Evolutionary conservation across 176 grass and related monocot species (phyloP).

Genomic region (Phoenix roebelenii): DNA sequence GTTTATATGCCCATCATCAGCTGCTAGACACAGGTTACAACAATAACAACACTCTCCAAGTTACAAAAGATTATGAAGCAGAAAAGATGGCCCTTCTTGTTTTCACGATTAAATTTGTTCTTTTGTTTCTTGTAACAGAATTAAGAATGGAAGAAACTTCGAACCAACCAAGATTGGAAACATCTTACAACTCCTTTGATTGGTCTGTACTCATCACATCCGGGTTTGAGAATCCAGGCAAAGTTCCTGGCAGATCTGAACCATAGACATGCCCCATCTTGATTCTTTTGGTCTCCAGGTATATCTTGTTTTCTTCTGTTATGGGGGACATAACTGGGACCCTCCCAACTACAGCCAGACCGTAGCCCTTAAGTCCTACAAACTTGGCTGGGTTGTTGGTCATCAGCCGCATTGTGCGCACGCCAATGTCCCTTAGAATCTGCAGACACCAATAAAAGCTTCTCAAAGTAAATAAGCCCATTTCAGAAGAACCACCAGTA

Average conservation of each 20-base stretch:
- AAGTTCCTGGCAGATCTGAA: conserved; percentile 63
- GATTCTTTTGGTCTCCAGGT: conserved; percentile 88
- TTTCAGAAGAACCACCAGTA: too few species aligned
- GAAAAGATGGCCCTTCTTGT: too few species aligned
- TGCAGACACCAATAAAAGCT: conserved; percentile 4
- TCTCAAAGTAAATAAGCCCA: too few species aligned
- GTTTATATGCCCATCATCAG: too few species aligned
- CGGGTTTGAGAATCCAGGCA: conserved; percentile 33
- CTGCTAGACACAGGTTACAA: too few species aligned
- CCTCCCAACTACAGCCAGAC: conserved; percentile 74
- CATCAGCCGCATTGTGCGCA: conserved; percentile 88
- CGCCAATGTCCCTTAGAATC: conserved; percentile 74
- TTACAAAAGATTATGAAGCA: too few species aligned
- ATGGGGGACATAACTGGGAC: conserved; percentile 81
- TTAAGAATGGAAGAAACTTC: too few species aligned
- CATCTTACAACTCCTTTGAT: conserved; percentile 18
- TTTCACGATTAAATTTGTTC: too few species aligned
- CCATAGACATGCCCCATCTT: conserved; percentile 95
- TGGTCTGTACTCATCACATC: conserved; percentile 10
- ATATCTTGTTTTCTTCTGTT: conserved; percentile 82
- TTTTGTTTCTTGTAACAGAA: too few species aligned
- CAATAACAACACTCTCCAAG: too few species aligned
- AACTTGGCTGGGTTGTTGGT: conserved; percentile 96
- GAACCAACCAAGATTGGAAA: neutral
- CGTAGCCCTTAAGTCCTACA: conserved; percentile 82